Base-by-base conservation (phyloP, 2,329 filamentous ascomycete genomes). In the Sporothrix humicola region DNA sequence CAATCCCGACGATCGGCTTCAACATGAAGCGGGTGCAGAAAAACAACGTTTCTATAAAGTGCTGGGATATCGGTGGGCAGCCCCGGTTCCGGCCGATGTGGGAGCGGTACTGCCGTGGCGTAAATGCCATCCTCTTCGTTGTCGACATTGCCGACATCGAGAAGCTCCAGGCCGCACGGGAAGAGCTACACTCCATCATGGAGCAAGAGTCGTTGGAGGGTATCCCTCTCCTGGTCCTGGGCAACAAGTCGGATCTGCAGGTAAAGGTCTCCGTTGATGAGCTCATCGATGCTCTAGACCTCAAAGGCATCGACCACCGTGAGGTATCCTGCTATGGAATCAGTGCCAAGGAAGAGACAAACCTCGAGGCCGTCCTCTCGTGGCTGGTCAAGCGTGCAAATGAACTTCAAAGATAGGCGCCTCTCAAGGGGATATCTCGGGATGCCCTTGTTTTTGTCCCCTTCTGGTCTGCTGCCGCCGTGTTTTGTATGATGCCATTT, bases 291-390 rank as follows among this genome's bases (percentile, higher is more conserved):
- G 91, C 91, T 76, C 88, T 99, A 83, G 91, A 97, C 79, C 88
- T 99, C 73, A 97, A 96, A 82, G 90, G 89, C 78, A 94, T 99
- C 81, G 92, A 91, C 74, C 92, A 94, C 79, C 93, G 96, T 72
- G 96, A 99, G 83, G 95, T 99, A 78, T 97, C 94, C 84, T 98
- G 96, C 84, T 99, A 99, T 83, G 95, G 95, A 75, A 98, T 99
- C 84, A 98, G 95, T 82, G 96, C 95, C 75, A 98, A 98, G 83
- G 95, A 98, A 82, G 96, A 99, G 84, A 99, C 95, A 73, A 99
- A 99, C 84, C 90, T 99, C 77, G 95, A 99, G 80, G 96, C 95
- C 7, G 96, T 99, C 71, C 87, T 99, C 79, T 93, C 97, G 81
- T 99, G 96, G 93, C 86, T 99, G 81, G 95, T 99, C 82, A 95